phyloP scores from a whole-genome alignment of 179 eudicot genomes.

The Beta lomatogona region DNA sequence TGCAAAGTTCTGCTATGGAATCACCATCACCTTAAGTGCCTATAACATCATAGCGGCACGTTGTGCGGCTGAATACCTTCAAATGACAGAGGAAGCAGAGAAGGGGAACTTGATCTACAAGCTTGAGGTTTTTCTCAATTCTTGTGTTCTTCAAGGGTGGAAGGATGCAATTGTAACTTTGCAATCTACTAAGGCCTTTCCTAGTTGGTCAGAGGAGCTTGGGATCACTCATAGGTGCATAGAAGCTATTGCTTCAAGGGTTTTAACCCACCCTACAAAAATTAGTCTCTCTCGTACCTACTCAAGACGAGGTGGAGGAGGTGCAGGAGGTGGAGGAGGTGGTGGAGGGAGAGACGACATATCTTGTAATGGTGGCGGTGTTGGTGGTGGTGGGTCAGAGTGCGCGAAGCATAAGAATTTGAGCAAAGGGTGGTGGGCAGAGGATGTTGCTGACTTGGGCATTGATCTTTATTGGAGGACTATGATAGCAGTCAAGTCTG shows the following conservation, averaged over 20 bases:
- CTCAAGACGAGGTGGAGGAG: conserved; percentile 48
- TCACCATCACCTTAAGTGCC: conserved; percentile 81
- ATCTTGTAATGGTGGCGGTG: conserved; percentile 44
- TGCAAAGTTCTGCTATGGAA: conserved; percentile 91
- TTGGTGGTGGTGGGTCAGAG: conserved; percentile 35
- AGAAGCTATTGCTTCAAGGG: conserved; percentile 67
- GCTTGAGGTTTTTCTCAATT: conserved; percentile 77
- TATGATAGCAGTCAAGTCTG: conserved; percentile 76
- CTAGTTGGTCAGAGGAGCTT: conserved; percentile 74
- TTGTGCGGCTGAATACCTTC: conserved; percentile 84
- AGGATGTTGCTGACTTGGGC: conserved; percentile 74
- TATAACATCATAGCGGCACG: conserved; percentile 69
- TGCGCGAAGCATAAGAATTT: conserved; percentile 30
- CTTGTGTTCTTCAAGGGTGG: conserved; percentile 92
- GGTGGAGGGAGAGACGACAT: conserved; percentile 32
- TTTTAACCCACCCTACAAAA: conserved; percentile 58
- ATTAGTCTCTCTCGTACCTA: conserved; percentile 46
- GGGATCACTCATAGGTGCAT: conserved; percentile 75
- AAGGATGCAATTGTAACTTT: conserved; percentile 72
- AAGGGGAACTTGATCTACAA: conserved; percentile 78
- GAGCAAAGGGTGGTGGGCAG: conserved; percentile 89
- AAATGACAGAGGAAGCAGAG: conserved; percentile 89
- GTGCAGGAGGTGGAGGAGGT: conserved; percentile 35
- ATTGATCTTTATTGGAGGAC: conserved; percentile 88
- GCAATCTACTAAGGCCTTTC: conserved; percentile 59